phyloP scores from a whole-genome alignment of 2,329 filamentous ascomycete genomes.

The Fusarium paranaense region DNA sequence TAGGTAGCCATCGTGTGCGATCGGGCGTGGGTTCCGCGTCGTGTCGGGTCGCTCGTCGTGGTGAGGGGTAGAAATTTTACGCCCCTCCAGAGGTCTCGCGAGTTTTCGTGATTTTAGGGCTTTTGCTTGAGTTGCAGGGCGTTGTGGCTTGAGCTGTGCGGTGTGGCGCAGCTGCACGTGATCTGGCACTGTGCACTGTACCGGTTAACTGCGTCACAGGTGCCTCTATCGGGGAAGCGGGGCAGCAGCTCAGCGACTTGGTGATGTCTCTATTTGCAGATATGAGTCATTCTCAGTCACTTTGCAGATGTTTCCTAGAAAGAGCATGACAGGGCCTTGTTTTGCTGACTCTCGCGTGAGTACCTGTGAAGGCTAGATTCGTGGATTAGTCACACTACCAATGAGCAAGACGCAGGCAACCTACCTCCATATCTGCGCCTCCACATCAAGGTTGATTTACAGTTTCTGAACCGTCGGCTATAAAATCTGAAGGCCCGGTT shows the following conservation, averaged over 20 bases:
- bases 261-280: slow-evolving; percentile 18
- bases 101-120: slow-evolving; percentile 54
- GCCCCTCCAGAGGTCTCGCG: slow-evolving; percentile 44
- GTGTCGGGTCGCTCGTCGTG: slow-evolving; percentile 42
- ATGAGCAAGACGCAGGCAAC: slow-evolving; percentile 26
- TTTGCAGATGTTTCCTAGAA: slow-evolving; percentile 19
- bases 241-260: slow-evolving; percentile 32
- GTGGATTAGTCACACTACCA: slow-evolving; percentile 41
- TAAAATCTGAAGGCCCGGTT: slow-evolving; percentile 12
- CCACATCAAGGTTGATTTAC: slow-evolving; percentile 13
- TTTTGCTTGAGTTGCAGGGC: slow-evolving; percentile 50
- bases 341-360: slow-evolving; percentile 35
- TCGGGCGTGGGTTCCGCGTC: slow-evolving; percentile 46
- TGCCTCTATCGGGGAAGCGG: slow-evolving; percentile 47
- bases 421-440: slow-evolving; percentile 13
- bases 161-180: neutral
- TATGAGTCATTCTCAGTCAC: slow-evolving; percentile 46
- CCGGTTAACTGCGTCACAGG: slow-evolving; percentile 44
- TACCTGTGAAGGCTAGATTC: slow-evolving; percentile 9
- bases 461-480: slow-evolving; percentile 5
- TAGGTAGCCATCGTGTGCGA: slow-evolving; percentile 67
- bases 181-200: neutral
- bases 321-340: slow-evolving; percentile 13
- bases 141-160: neutral
- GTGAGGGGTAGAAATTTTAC: slow-evolving; percentile 53